Conservation (phyloP, 2,329 filamentous ascomycete genomes). For the Blastomyces gilchristii region DNA sequence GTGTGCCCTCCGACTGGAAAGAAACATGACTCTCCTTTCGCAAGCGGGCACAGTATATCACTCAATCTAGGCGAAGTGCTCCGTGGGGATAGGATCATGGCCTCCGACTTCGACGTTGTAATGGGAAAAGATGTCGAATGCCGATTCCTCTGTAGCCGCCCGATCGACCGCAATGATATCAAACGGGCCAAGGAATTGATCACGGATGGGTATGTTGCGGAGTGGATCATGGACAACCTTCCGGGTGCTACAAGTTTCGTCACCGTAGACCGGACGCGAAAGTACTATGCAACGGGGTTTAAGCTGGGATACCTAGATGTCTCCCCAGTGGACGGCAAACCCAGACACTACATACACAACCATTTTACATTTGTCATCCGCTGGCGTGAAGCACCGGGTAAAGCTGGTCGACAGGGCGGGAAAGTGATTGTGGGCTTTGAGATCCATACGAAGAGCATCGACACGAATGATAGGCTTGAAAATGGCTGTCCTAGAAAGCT, state of each 20-base stretch:
- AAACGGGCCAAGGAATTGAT: conserved; percentile 62
- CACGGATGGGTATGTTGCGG: conserved; percentile 69
- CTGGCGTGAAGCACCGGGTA: conserved; percentile 60
- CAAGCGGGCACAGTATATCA: conserved; percentile 66
- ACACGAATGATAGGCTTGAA: conserved; percentile 49
- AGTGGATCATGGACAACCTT: conserved; percentile 90
- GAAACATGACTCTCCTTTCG: conserved; percentile 53
- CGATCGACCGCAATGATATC: conserved; percentile 55
- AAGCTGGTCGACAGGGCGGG: conserved; percentile 57
- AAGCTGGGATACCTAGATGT: conserved; percentile 71
- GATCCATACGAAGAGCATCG: conserved; percentile 78
- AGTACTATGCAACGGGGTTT: conserved; percentile 85
- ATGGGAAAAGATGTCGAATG: conserved; percentile 69
- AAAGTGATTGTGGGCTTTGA: conserved; percentile 84
- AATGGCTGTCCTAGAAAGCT: conserved; percentile 59
- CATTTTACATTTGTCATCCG: conserved; percentile 78
- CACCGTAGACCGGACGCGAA: conserved; percentile 69
- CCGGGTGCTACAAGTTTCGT: conserved; percentile 83
- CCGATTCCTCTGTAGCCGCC: conserved; percentile 59
- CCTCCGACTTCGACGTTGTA: conserved; percentile 69
- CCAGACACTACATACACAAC: conserved; percentile 70
- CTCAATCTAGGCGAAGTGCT: conserved; percentile 81
- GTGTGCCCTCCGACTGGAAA: conserved; percentile 69
- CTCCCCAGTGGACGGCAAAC: conserved; percentile 48
- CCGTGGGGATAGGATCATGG: conserved; percentile 73